Evolutionary conservation across 495 filamentous ascomycete species (phyloP).

Genomic region (Hypoxylon fragiforme): DNA sequence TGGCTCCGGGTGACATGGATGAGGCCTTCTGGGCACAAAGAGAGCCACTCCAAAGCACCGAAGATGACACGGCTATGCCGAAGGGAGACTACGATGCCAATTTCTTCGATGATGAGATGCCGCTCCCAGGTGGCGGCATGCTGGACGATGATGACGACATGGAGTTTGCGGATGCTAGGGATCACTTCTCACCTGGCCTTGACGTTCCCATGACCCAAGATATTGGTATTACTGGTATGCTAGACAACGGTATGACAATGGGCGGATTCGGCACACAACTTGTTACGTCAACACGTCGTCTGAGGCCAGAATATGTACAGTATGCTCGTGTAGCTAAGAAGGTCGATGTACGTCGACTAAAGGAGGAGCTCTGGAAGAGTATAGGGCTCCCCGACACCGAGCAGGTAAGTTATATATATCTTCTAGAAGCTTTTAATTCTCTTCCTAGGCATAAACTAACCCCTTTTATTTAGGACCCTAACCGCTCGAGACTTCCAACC

Average conservation of each 20-base stretch:
- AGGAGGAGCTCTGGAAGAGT: constrained; percentile 94
- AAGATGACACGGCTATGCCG: constrained; percentile 49
- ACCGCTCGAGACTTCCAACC: constrained; percentile 37
- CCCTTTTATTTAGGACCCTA: constrained; percentile 25
- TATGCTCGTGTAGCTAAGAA: constrained; percentile 97
- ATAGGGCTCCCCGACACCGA: constrained; percentile 64
- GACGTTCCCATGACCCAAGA: constrained; percentile 53
- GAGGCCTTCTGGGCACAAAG: constrained; percentile 96
- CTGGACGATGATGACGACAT: constrained; percentile 77
- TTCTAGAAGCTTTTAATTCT: background rate
- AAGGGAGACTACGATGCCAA: constrained; percentile 90
- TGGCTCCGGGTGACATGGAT: constrained; percentile 76
- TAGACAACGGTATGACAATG: constrained; percentile 53
- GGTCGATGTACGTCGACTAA: constrained; percentile 93
- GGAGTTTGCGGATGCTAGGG: constrained; percentile 87
- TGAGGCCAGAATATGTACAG: constrained; percentile 92
- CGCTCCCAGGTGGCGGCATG: constrained; percentile 68
- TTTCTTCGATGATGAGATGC: constrained; percentile 96
- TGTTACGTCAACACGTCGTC: constrained; percentile 81
- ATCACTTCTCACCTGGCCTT: constrained; percentile 79
- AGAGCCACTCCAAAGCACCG: constrained; percentile 46
- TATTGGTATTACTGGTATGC: constrained; percentile 52
- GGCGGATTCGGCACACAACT: constrained; percentile 87
- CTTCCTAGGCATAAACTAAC: too few relatives aligned
- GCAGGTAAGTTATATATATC: constrained; percentile 39